Evolutionary conservation across 352 stramenopile genomes (phyloP).

Genomic region (Pythium diclinum): DNA sequence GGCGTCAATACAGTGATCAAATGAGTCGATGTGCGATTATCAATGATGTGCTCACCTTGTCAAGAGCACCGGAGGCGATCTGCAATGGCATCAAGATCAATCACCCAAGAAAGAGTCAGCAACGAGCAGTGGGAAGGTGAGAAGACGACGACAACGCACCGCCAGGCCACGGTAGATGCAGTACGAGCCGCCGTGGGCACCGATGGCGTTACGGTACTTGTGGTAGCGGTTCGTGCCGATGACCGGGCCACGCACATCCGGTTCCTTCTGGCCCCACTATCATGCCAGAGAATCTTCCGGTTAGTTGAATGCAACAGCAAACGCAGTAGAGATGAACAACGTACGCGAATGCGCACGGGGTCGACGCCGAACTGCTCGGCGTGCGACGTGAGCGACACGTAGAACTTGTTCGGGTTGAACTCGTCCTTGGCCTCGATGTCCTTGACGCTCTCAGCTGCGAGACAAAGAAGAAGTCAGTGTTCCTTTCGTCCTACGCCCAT

Average conservation of each 20-base stretch:
- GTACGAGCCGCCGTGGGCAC: constrained; percentile 97
- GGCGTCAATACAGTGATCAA: background rate
- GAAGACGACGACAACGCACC: constrained; percentile 36
- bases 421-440: constrained; percentile 80
- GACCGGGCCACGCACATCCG: constrained; percentile 89
- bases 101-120: constrained; percentile 2
- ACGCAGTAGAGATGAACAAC: constrained; percentile 1
- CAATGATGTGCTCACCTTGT: constrained; percentile 30
- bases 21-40: background rate
- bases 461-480: background rate
- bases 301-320: background rate
- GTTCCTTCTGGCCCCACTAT: constrained; percentile 91
- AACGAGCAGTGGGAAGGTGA: background rate
- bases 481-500: background rate
- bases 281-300: constrained; percentile 1
- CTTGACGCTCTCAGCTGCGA: constrained; percentile 73
- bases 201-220: constrained; percentile 97
- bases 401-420: constrained; percentile 85
- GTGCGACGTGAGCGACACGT: constrained; percentile 86
- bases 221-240: constrained; percentile 96
- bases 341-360: constrained; percentile 79
- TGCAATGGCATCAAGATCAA: constrained; percentile 14
- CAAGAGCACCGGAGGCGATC: constrained; percentile 70
- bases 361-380: constrained; percentile 86
- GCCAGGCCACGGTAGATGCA: constrained; percentile 98